Evolutionary conservation across 495 filamentous ascomycete genomes (phyloP), one percentile per base, ranked within the genome.

Genomic region (Penicillium alfredii): DNA sequence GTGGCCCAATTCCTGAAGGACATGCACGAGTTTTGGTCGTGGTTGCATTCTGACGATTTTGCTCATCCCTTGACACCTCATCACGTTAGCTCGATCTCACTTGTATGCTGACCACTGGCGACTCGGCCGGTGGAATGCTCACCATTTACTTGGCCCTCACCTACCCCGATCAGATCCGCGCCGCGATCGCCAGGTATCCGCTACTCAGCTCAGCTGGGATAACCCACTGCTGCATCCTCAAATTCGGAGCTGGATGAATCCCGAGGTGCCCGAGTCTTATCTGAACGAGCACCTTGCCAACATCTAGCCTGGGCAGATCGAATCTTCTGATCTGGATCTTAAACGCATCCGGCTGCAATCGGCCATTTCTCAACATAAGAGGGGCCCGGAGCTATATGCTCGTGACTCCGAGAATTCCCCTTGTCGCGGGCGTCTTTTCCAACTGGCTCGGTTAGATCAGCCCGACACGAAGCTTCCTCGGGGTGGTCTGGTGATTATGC

Each of bases 21-120:
- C 38, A 18, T 72, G 6, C 33, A 49, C 10, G 56, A 64, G 44
- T 69, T 72, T 40, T 71, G 64, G 66, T 23, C 42, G 8, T 72
- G 71, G 69, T 31, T 68, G n/a, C 53, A 51, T 32, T 51, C 44
- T 1, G 3, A 14, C 8, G 20, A 36, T 1, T 19, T 52, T n/a
- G 31, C 22, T 6, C 4, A 26, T 20, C 39, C 40, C 1, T 17
- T 28, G 10, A 35, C 24, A 0, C 31, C 27, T n/a, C 11, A 37
- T 32, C n/a, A n/a, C n/a, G n/a, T 4, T 23, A 43, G 23, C 48
- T 48, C n/a, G 49, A 52, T 25, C 34, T 48, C 11, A 22, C 28
- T 17, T 31, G 44, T 8, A 27, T 47, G n/a, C 15, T 52, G n/a
- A 31, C 40, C 1, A 24, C 44, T 3, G 49, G 49, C 1, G 49